phyloP scores from a whole-genome alignment of 768 basidiomycete species.

The Boletus vermiculosoides region DNA sequence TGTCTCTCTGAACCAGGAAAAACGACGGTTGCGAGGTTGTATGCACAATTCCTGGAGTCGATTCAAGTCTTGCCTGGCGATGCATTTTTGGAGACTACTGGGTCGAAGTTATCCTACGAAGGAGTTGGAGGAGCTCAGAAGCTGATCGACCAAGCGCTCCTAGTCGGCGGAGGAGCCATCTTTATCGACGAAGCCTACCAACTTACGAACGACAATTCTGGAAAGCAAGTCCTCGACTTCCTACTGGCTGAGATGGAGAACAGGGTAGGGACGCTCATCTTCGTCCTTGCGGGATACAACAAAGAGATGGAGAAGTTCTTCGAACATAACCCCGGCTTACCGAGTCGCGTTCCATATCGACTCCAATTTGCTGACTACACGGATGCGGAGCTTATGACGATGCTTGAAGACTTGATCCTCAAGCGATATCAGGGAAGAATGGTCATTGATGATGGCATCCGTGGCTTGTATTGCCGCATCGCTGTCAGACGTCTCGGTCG shows the following conservation, averaged over 20 bases:
- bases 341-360: constrained; percentile 63
- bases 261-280: constrained; percentile 58
- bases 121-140: constrained; percentile 41
- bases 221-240: constrained; percentile 63
- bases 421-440: constrained; percentile 49
- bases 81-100: constrained; percentile 61
- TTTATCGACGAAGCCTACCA: constrained; percentile 78
- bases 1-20: constrained; percentile 2
- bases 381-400: constrained; percentile 53
- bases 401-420: constrained; percentile 49
- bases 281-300: constrained; percentile 69
- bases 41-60: constrained; percentile 60
- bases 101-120: constrained; percentile 55
- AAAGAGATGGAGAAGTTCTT: constrained; percentile 78
- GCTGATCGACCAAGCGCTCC: constrained; percentile 43
- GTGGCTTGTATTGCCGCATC: constrained; percentile 51
- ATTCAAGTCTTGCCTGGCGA: constrained; percentile 51
- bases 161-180: constrained; percentile 59
- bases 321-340: constrained; percentile 69
- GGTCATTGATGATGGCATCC: constrained; percentile 52
- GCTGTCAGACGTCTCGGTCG: constrained; percentile 18
- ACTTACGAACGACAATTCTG: constrained; percentile 46
- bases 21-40: constrained; percentile 45
- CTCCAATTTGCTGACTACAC: constrained; percentile 62
- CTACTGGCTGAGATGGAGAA: constrained; percentile 77